Evolutionary conservation across 768 basidiomycete species (phyloP), one percentile per base, ranked within the genome.

Genomic region (Termitomyces sp.): DNA sequence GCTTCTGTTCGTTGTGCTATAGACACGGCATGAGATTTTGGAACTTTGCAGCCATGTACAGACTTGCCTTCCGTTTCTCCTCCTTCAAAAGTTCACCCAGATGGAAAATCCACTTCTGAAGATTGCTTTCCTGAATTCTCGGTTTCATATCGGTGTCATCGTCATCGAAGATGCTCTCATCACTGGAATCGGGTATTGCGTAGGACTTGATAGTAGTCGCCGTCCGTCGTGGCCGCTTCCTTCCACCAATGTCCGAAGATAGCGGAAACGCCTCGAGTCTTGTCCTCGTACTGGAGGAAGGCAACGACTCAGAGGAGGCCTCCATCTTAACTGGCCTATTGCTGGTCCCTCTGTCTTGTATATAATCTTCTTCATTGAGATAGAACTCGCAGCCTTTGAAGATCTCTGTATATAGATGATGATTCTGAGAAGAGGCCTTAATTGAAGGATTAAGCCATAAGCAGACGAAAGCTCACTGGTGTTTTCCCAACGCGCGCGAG

Each of bases 31-130:
- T 54, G 36, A 54, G 20, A 36, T 55, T 50, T 3, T 58, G 61
- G 57, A 43, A 38, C 50, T 60, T 40, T 5, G 44, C 38, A 38
- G 50, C 52, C 54, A 62, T 53, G 56, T 26, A 20, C 6, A 30
- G 28, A 63, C 71, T 53, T 57, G 89, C 89, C 82, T 89, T 91
- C 62, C 81, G 80, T 61, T 86, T 84, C 66, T 92, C 89, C 35
- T 81, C 78, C 67, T 84, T 86, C 23, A 83, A 72, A 46, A 92
- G 70, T 18, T 78, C 74, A 6, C 78, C 74, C 38, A 92, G 70
- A 63, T 89, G 82, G 66, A 82, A 82, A 66, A 91, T 82, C 89
- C 89, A 92, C 47, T 77, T 71, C 64, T 88, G 86, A 51, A 82
- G 70, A 62, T 77, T 72, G 55, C 76, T 77, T 64, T 82, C 81